phyloP scores from a whole-genome alignment of 202 grass and related monocot genomes.

The Setaria viridis region DNA sequence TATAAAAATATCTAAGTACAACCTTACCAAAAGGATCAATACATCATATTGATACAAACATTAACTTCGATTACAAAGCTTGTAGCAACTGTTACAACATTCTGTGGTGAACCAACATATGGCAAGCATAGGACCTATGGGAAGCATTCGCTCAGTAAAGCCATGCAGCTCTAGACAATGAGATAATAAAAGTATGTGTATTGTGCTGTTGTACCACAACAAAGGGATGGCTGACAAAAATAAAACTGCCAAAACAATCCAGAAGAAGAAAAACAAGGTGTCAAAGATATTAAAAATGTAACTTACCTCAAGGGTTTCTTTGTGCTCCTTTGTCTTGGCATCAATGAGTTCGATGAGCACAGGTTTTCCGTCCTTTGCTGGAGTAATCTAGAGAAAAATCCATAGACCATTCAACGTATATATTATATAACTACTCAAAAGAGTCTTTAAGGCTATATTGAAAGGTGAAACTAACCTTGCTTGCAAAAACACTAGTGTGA shows the following conservation, averaged over 20 bases:
- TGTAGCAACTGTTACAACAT: not conserved
- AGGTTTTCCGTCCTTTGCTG: constrained; percentile 82
- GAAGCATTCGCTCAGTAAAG: constrained; percentile 28
- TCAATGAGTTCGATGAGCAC: constrained; percentile 95
- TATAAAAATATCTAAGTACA: not conserved
- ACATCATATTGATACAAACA: not conserved
- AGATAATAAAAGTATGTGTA: constrained; percentile 13
- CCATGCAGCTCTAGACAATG: constrained; percentile 15
- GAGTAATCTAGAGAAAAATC: constrained; percentile 56
- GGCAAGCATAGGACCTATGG: not conserved
- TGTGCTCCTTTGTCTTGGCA: constrained; percentile 95
- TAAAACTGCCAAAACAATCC: not conserved
- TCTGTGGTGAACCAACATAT: constrained; percentile 8
- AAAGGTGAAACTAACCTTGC: constrained; percentile 69
- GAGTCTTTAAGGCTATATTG: constrained; percentile 12
- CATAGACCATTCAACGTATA: constrained; percentile 24
- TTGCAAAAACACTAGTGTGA: constrained; percentile 93
- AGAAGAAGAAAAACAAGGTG: constrained; percentile 21
- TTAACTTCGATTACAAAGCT: not conserved
- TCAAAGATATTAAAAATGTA: constrained; percentile 15
- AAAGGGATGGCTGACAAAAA: constrained; percentile 2
- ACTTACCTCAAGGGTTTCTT: constrained; percentile 79
- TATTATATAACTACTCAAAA: constrained; percentile 15
- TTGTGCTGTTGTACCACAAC: not conserved
- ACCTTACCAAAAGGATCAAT: not conserved